phyloP scores from a whole-genome alignment of 1,284 basidiomycete genomes.

The Trichosporon ovoides region DNA sequence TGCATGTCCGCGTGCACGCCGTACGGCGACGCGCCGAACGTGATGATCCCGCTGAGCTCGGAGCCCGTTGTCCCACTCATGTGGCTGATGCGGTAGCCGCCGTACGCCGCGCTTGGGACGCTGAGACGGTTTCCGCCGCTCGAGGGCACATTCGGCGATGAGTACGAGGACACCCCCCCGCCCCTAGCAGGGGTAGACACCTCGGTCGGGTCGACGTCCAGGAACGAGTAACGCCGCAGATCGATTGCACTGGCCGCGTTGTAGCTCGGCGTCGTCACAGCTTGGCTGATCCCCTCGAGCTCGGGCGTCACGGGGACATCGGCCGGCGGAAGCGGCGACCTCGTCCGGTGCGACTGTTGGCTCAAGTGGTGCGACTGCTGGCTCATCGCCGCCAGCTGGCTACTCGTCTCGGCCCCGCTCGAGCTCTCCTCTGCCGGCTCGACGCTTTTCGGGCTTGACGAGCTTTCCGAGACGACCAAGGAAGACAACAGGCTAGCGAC shows the following conservation, averaged over 20 bases:
- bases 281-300: conserved; percentile 1
- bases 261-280: conserved; percentile 1
- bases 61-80: neutral
- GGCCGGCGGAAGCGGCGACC: neutral
- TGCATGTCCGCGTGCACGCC: neutral
- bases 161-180: conserved; percentile 6
- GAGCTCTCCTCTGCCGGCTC: conserved; percentile 1
- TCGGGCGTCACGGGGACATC: neutral
- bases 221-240: conserved; percentile 14
- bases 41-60: conserved; percentile 3
- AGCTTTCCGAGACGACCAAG: neutral
- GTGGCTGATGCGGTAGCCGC: neutral
- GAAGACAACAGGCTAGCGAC: neutral
- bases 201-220: conserved; percentile 14
- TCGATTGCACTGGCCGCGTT: conserved; percentile 1
- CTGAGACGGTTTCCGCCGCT: neutral
- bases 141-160: neutral
- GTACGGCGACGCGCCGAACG: conserved; percentile 1
- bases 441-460: neutral
- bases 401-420: neutral
- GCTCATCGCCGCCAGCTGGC: conserved; percentile 3
- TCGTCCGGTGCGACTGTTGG: conserved; percentile 1
- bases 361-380: neutral
- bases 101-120: neutral
- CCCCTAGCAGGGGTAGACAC: conserved; percentile 8